Evolutionary conservation across 345 rosid species (phyloP), one percentile per base, ranked within the genome.

Genomic region (Odontarrhena argentea): DNA sequence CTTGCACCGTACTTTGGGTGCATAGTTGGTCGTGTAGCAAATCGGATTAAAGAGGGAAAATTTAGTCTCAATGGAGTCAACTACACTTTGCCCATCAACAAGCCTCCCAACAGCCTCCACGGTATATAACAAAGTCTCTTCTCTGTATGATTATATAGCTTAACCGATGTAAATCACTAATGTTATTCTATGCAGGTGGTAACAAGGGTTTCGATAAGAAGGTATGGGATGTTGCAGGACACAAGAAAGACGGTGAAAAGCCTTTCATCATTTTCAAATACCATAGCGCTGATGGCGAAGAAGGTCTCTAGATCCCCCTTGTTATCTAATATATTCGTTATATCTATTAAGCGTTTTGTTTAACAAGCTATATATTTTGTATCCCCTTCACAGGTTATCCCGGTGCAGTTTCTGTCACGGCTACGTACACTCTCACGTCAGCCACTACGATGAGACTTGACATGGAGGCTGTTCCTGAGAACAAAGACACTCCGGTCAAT

Each of bases 11-110:
- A 75, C 77, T 94, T 90, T 37, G 97, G 97, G n/a, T 83, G 88
- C 83, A 90, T 93, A 48, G 97, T 90, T 71, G 97, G 99, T 28
- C 84, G 99, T 57, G 97, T 90, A 6, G 99, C 96, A 1, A 93
- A 93, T 77, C 68, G 95, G 74, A 90, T 93, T 64, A 88, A 77
- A 66, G 83, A 88, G 18, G 99, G 99, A 12, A 94, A 88, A 65
- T 91, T 94, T 56, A 80, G 80, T 52, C 85, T 94, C 0, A 74
- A 90, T 63, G 97, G 97, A 46, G 77, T 78, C 7, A 77, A 85
- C 8, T 85, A 88, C 73, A 69, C 84, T 26, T 74, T 94, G 79
- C 89, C 96, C 5, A 70, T 94, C 63, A 94, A 94, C 86, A 87
- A 71, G 71, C 91, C 95, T 34, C 99, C 99, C 28, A 88, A 88